A percentile compares a stretch with the other conserved stretches of the same genome.
These are phyloP conservation scores for Penicillium sp. DNA, from an alignment of 2,329 filamentous ascomycete species.

Conservation along the genomic window DNA sequence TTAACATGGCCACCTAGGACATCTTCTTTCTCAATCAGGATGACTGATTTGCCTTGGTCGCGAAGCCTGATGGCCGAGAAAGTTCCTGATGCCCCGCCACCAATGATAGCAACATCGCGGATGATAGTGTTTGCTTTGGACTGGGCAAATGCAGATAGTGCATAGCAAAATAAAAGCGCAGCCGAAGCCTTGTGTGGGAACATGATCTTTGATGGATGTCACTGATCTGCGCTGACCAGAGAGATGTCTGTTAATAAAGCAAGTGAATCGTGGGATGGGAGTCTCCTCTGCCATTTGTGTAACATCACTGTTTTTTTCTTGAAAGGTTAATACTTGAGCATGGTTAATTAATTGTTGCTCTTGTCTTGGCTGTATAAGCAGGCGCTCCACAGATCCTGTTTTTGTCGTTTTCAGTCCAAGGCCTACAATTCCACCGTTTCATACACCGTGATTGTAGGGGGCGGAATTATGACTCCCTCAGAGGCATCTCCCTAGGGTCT, in stretches of 20 bases:
- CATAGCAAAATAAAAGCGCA: not conserved
- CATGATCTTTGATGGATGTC: not conserved
- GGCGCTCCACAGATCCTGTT: not conserved
- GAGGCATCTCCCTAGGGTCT: no score
- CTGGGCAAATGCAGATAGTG: slow-evolving; percentile 16
- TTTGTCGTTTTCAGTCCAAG: not conserved
- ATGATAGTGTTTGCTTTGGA: slow-evolving; percentile 12
- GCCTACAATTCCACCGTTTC: not conserved
- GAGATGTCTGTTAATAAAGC: not conserved
- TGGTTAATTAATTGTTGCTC: not conserved
- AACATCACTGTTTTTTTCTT: not conserved
- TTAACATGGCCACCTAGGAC: slow-evolving; percentile 34
- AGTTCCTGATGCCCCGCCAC: slow-evolving; percentile 11
- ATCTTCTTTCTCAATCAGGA: slow-evolving; percentile 35
- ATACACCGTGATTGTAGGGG: no score
- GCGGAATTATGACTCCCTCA: no score
- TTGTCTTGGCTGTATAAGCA: not conserved
- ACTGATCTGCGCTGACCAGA: not conserved
- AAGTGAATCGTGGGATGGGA: not conserved
- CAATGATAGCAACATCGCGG: slow-evolving; percentile 15
- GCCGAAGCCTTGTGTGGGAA: not conserved
- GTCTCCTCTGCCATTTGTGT: not conserved
- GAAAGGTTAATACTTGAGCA: not conserved
- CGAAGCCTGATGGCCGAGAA: slow-evolving; percentile 18
- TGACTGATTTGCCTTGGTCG: slow-evolving; percentile 29